Evolutionary conservation across 2,329 filamentous ascomycete genomes (phyloP).

Genomic region (Davidsoniella eucalypti): DNA sequence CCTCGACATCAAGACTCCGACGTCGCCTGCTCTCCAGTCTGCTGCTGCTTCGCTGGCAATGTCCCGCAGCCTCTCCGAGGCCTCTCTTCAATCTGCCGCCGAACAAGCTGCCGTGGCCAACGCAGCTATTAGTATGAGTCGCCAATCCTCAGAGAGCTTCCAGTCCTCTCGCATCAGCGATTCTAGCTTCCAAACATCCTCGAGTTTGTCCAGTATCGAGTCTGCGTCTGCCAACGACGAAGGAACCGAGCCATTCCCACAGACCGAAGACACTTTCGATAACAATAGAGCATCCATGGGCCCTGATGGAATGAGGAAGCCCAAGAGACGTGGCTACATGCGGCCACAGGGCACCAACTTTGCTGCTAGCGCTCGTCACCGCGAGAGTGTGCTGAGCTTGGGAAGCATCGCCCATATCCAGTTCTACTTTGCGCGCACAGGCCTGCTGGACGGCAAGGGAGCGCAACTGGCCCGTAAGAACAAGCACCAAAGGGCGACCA

Average conservation of each 20-base stretch:
- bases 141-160: slow-evolving; percentile 11
- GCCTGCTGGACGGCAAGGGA: slow-evolving; percentile 82
- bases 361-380: slow-evolving; percentile 71
- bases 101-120: slow-evolving; percentile 31
- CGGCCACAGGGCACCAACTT: slow-evolving; percentile 78
- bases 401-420: slow-evolving; percentile 95
- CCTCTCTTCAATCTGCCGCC: slow-evolving; percentile 42
- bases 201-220: background rate
- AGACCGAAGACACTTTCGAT: slow-evolving; percentile 23
- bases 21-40: slow-evolving; percentile 10
- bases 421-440: slow-evolving; percentile 94
- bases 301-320: slow-evolving; percentile 1
- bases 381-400: slow-evolving; percentile 89
- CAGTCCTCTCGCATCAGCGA: slow-evolving; percentile 8
- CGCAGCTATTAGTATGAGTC: slow-evolving; percentile 10
- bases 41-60: slow-evolving; percentile 12
- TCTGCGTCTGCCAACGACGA: background rate
- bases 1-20: slow-evolving; percentile 10
- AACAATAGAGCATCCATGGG: background rate
- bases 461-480: slow-evolving; percentile 65
- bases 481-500: slow-evolving; percentile 39
- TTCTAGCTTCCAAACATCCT: slow-evolving; percentile 2
- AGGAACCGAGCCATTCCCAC: slow-evolving; percentile 15
- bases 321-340: slow-evolving; percentile 59
- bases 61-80: slow-evolving; percentile 10